Conservation (phyloP, 306 rosid species). For the Sesbania bispinosa region DNA sequence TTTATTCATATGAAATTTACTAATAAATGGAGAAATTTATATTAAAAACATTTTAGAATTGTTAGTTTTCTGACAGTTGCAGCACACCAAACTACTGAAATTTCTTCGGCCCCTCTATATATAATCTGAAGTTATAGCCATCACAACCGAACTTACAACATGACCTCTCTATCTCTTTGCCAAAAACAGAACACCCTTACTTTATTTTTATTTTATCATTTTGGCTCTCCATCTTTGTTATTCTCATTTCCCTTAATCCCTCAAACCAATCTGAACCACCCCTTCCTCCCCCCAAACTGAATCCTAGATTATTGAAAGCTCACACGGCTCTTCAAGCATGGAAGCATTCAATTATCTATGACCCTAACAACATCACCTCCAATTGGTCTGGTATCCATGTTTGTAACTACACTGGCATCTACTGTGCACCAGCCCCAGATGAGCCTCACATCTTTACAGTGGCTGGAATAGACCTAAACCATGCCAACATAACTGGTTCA, state of each 20-base stretch:
- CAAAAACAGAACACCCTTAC: no score
- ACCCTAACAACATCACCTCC: conserved; percentile 61
- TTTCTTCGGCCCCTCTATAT: no score
- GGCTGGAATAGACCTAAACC: conserved; percentile 89
- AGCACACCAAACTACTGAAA: no score
- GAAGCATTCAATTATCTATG: conserved; percentile 66
- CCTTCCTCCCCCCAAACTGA: conserved; percentile 16
- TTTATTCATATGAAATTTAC: no score
- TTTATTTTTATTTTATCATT: no score
- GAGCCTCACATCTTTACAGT: conserved; percentile 59
- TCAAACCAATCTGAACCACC: conserved; percentile 46
- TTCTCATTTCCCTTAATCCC: conserved; percentile 41
- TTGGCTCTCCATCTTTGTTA: neutral
- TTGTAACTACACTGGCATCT: conserved; percentile 82
- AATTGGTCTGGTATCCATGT: conserved; percentile 72
- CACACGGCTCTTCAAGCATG: conserved; percentile 82
- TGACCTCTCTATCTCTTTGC: no score
- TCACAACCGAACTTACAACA: no score
- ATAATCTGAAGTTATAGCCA: no score
- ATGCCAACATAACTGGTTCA: conserved; percentile 56
- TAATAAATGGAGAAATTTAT: no score
- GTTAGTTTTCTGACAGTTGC: no score
- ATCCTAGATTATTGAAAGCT: conserved; percentile 73
- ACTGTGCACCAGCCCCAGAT: conserved; percentile 71
- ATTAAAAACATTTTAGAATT: no score